phyloP scores from a whole-genome alignment of 805 yeast species.

The Zygoascus ofunaensis region DNA sequence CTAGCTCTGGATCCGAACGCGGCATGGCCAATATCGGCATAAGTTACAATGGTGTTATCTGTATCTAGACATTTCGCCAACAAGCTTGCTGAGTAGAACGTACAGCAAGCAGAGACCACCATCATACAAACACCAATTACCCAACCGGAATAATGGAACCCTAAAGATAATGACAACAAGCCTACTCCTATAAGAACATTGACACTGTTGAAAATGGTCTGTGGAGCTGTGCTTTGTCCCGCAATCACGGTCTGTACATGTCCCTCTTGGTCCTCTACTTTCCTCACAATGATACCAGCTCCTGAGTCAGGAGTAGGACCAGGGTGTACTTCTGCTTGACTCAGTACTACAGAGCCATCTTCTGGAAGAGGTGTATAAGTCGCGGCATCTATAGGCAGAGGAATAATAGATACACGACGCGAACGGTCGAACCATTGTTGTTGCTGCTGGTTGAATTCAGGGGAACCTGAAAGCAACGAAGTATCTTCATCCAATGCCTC shows the following conservation, averaged over 20 bases:
- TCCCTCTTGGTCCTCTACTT: constrained; percentile 64
- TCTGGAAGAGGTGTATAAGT: constrained; percentile 10
- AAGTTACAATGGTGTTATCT: constrained; percentile 71
- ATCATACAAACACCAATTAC: constrained; percentile 53
- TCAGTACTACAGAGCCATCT: constrained; percentile 13
- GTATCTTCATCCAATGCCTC: not conserved
- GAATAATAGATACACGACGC: constrained; percentile 6
- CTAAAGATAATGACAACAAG: constrained; percentile 56
- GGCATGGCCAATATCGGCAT: constrained; percentile 83
- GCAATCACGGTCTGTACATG: constrained; percentile 59
- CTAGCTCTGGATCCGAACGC: constrained; percentile 75
- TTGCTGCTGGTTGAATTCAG: too few relatives aligned
- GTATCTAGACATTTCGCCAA: constrained; percentile 70
- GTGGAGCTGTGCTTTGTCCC: constrained; percentile 74
- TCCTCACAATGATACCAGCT: constrained; percentile 43
- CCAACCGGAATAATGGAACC: constrained; percentile 53
- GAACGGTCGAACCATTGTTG: not conserved
- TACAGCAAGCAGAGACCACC: constrained; percentile 50
- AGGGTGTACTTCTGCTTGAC: constrained; percentile 16
- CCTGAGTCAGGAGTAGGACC: constrained; percentile 34
- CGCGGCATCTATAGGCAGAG: not conserved
- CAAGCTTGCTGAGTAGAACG: constrained; percentile 69
- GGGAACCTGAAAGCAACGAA: not conserved
- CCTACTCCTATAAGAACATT: constrained; percentile 65
- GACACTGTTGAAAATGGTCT: constrained; percentile 57